A percentile compares a stretch with the other conserved stretches of the same genome.
These are phyloP conservation scores for Karstenula rhodostoma DNA, from an alignment of 2,329 filamentous ascomycete species.

Conservation along the genomic window DNA sequence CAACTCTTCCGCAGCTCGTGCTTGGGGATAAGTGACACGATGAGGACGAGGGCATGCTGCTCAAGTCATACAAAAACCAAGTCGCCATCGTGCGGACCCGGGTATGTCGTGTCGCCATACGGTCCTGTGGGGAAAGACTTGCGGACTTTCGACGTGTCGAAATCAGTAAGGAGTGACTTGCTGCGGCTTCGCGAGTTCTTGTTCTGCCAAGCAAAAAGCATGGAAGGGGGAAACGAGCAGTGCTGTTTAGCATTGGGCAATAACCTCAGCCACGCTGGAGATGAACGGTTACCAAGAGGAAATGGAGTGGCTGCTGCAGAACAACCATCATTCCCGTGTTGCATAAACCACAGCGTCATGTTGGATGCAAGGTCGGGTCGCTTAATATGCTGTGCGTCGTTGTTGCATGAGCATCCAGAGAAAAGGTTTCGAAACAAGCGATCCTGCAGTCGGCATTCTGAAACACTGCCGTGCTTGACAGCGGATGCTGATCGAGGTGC, in stretches of 20 bases:
- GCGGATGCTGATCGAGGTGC: not conserved
- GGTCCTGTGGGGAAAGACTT: not conserved
- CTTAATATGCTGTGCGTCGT: not conserved
- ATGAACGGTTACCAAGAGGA: not conserved
- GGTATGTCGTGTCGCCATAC: too few species aligned
- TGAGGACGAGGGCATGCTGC: not conserved
- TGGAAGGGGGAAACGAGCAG: not conserved
- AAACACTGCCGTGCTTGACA: not conserved
- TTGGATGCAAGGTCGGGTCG: slow-evolving; percentile 1
- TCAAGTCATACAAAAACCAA: not conserved
- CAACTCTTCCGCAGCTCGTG: not conserved
- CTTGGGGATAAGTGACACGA: not conserved
- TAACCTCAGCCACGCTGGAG: not conserved
- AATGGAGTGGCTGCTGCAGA: not conserved
- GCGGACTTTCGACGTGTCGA: not conserved
- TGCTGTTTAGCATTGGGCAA: not conserved
- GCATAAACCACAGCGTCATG: not conserved
- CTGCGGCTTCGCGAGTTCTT: not conserved
- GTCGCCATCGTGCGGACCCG: not conserved
- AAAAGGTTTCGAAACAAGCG: not conserved
- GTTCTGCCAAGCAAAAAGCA: not conserved
- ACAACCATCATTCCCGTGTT: not conserved
- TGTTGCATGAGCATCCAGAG: not conserved
- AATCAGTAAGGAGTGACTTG: not conserved
- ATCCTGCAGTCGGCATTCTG: not conserved